phyloP scores from a whole-genome alignment of 768 basidiomycete species.

The Chalciporus piperatus region DNA sequence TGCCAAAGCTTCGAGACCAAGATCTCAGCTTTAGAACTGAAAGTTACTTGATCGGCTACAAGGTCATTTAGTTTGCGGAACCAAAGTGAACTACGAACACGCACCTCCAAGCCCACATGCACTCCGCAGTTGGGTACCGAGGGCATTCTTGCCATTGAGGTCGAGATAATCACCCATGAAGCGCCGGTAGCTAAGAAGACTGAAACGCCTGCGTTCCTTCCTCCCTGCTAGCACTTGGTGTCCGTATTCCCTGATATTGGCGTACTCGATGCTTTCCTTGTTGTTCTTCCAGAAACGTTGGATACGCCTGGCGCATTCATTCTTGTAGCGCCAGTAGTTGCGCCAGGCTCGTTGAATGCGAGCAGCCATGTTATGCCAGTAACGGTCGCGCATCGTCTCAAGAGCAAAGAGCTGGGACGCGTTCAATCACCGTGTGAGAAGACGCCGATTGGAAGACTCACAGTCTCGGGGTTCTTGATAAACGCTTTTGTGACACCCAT shows the following conservation, averaged over 20 bases:
- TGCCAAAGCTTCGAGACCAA: slow-evolving; percentile 82
- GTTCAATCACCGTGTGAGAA: neutral
- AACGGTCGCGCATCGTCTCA: slow-evolving; percentile 97
- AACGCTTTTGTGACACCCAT: slow-evolving; percentile 99
- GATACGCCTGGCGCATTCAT: slow-evolving; percentile 92
- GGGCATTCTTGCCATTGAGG: slow-evolving; percentile 73
- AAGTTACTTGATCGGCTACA: slow-evolving; percentile 72
- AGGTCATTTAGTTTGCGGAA: neutral
- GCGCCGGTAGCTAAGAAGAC: slow-evolving; percentile 88
- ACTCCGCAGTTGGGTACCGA: slow-evolving; percentile 71
- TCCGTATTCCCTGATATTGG: slow-evolving; percentile 90
- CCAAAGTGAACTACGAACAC: slow-evolving; percentile 22
- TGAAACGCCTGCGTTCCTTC: slow-evolving; percentile 92
- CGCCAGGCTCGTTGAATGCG: slow-evolving; percentile 96
- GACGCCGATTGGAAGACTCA: slow-evolving; percentile 34
- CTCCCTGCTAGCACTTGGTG: slow-evolving; percentile 88
- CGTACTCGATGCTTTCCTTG: slow-evolving; percentile 88
- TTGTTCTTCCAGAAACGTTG: slow-evolving; percentile 99
- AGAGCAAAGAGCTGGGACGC: slow-evolving; percentile 82
- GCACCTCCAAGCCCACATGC: slow-evolving; percentile 74
- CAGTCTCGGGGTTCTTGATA: slow-evolving; percentile 99
- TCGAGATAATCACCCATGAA: slow-evolving; percentile 97
- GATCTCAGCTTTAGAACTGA: slow-evolving; percentile 78
- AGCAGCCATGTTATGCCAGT: slow-evolving; percentile 99
- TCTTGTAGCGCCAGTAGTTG: slow-evolving; percentile 92